These are phyloP conservation scores for Chloroidium sp. DNA, from an alignment of 163 green algal genomes.

Conservation along the genomic window DNA sequence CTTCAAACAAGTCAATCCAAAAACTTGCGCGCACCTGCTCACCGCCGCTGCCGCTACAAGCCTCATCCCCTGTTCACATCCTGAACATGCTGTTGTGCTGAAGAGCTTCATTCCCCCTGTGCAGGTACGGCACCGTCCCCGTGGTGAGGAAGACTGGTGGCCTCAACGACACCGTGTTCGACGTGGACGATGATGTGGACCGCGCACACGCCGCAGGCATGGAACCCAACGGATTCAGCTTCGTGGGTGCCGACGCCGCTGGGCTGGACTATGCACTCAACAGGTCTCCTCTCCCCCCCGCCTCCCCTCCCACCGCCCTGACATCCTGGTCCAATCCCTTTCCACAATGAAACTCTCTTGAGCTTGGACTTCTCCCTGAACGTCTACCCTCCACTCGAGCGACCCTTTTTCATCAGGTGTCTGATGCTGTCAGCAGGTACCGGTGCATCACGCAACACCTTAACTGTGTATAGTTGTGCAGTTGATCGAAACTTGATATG, in stretches of 20 bases:
- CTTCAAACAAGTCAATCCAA: no score
- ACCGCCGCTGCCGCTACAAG: background rate
- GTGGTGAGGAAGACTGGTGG: constrained; percentile 85
- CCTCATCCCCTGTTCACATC: background rate
- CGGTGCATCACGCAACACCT: no score
- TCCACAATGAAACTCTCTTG: no score
- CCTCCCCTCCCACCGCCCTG: no score
- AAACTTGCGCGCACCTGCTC: background rate
- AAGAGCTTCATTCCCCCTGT: background rate
- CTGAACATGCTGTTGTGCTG: background rate
- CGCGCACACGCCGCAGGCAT: constrained; percentile 31
- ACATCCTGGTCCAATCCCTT: no score
- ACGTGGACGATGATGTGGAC: constrained; percentile 75
- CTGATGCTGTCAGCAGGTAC: no score
- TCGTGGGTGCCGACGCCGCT: constrained; percentile 54
- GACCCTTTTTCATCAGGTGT: no score
- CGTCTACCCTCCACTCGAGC: no score
- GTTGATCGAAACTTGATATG: no score
- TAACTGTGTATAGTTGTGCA: no score
- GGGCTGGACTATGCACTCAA: constrained; percentile 77
- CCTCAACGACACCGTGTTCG: constrained; percentile 88
- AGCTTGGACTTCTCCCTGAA: no score
- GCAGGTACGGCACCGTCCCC: constrained; percentile 80
- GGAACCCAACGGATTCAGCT: constrained; percentile 48
- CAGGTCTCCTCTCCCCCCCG: constrained; percentile 30